These are phyloP conservation scores for Zopfia rhizophila DNA, from an alignment of 2,329 filamentous ascomycete species.

Conservation along the genomic window DNA sequence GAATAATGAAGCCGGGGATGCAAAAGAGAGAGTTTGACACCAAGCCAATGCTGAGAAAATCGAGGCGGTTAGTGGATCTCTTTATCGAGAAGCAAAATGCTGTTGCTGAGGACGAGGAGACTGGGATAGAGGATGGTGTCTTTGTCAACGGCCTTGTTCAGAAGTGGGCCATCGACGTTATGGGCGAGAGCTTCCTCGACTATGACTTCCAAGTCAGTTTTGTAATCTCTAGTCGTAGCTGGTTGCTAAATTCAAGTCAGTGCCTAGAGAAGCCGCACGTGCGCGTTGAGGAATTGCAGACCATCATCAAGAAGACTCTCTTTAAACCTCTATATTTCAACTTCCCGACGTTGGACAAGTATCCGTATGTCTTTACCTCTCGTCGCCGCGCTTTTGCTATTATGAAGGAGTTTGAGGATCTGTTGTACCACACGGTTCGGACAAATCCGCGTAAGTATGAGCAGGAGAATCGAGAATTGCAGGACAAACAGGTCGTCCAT, in stretches of 20 bases:
- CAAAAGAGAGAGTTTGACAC: slow-evolving; percentile 22
- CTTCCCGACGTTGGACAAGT: not conserved
- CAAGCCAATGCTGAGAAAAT: slow-evolving; percentile 33
- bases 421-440: not conserved
- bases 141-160: slow-evolving; percentile 37
- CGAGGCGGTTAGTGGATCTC: slow-evolving; percentile 28
- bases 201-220: not conserved
- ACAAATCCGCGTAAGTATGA: not conserved
- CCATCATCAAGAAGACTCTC: not conserved
- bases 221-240: too few species aligned
- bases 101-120: too few species aligned
- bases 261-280: not conserved
- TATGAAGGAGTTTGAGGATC: not conserved
- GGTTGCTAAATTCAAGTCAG: too few species aligned
- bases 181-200: slow-evolving; percentile 30
- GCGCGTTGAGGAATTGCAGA: not conserved
- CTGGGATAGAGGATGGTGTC: slow-evolving; percentile 12
- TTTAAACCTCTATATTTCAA: slow-evolving; percentile 1
- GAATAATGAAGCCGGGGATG: slow-evolving; percentile 22
- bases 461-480: not conserved
- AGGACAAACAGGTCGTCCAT: not conserved
- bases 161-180: slow-evolving; percentile 40
- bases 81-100: slow-evolving; percentile 32
- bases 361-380: not conserved
- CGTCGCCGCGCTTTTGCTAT: not conserved